Conservation (phyloP, 768 basidiomycete species). For the Boletus bicolor region DNA sequence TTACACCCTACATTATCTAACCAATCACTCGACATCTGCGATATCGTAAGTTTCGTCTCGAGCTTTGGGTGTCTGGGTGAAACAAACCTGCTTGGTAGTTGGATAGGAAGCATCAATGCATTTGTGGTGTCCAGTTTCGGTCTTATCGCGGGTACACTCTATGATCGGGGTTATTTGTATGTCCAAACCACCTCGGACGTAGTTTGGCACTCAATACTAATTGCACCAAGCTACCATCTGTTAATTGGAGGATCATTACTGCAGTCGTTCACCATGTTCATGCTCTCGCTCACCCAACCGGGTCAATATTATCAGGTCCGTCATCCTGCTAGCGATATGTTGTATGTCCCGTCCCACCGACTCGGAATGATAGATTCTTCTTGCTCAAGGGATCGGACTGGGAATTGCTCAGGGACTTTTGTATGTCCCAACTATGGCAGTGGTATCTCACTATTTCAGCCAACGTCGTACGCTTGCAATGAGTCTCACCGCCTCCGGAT, state of each 20-base stretch:
- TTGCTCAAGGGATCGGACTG: conserved; percentile 45
- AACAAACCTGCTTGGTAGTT: too few species aligned
- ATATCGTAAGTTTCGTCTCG: too few species aligned
- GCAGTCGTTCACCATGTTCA: conserved; percentile 22
- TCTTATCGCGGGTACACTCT: conserved; percentile 19
- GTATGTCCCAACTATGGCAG: too few species aligned
- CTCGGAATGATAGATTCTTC: conserved; percentile 37
- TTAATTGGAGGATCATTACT: too few species aligned
- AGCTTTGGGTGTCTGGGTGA: too few species aligned
- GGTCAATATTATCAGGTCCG: conserved; percentile 43
- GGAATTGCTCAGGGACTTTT: conserved; percentile 21
- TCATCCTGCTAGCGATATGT: neutral
- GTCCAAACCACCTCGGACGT: too few species aligned
- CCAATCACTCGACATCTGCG: too few species aligned
- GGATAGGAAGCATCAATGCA: too few species aligned
- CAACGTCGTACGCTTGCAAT: conserved; percentile 23
- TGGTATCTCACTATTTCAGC: too few species aligned
- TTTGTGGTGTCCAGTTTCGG: conserved; percentile 19
- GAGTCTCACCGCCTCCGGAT: conserved; percentile 40
- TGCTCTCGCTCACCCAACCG: conserved; percentile 43
- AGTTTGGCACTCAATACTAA: too few species aligned
- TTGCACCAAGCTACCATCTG: conserved; percentile 8
- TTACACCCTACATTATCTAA: too few species aligned
- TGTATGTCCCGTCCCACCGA: neutral
- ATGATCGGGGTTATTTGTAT: too few species aligned